Evolutionary conservation across 2,329 filamentous ascomycete species (phyloP), one percentile per base, ranked within the genome.

Genomic region (Trichoderma harzianum): DNA sequence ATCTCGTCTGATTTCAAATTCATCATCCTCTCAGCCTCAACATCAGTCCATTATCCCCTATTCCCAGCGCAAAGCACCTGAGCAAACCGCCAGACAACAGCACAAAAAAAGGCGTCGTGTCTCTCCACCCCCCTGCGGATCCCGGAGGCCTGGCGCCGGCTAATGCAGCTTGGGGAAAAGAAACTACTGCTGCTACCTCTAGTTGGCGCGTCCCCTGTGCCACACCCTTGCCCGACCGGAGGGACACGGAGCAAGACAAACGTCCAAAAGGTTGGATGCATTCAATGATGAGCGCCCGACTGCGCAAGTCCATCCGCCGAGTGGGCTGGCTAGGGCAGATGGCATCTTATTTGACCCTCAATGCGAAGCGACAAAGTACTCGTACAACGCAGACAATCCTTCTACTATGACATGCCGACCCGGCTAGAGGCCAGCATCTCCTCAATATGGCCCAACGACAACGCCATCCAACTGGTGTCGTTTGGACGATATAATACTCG

Each of bases 151-250:
- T 69, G 57, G 67, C 67, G 57, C 67, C 57, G 30, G 67, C 67
- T 69, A 61, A 43, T 69, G 67, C 57, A 69, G 67, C 57, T 69
- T 69, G 67, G 67, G 67, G 67, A 69, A 69, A 69, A 28, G 34
- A 67, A 55, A 58, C 34, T 53, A 53, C 47, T 53, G 47, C 47
- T 53, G 47, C 47, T 53, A 51, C 47, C n/a, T n/a, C 3, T 26
- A 18, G 26, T 51, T 39, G 66, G 66, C 55, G n/a, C 47, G 47
- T 60, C 66, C 66, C 55, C 66, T 69, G 39, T 43, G 55, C 66
- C 66, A 61, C 55, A 43, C 10, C 64, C 51, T 26, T 67, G 47
- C 64, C 64, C 24, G 32, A 51, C 66, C 66, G 66, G 66, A 69
- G 66, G 14, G 57, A 60, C 34, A 69, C 66, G 66, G 66, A 69